Evolutionary conservation across 1,284 basidiomycete genomes (phyloP), one percentile per base, ranked within the genome.

Genomic region (Apiotrichum gracile): DNA sequence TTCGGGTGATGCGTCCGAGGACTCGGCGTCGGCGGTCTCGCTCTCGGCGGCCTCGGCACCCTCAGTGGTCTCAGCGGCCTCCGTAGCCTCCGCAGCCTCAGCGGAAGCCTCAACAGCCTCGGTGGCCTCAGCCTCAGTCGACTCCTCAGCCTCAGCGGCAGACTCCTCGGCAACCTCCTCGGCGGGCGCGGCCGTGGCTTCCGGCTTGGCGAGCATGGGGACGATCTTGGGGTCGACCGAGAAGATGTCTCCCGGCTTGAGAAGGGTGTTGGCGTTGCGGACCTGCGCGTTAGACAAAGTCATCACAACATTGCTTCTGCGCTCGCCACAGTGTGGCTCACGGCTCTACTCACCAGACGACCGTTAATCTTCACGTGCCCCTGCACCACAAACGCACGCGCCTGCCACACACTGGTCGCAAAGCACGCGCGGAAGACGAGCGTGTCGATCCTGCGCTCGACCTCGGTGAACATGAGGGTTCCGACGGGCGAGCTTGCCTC

Each of bases 211-310:
- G 51, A 93, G 77, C 78, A 96, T 88, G 13, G 84, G 81, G 35
- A 98, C 88, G 7, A 85, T 84, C 14, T 74, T 70, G 0, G 93
- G 91, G 61, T 94, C 82, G 34, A 98, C 87, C 16, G 89, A 84
- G 54, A 97, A 82, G 81, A 98, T 84, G 74, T 99, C 96, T 22
- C 94, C 93, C 1, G 93, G 93, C 42, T 91, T 86, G 24, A 98
- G 79, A 51, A 91, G 84, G n/a, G 85, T 87, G 68, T 93, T 94
- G 25, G 92, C 83, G 65, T 94, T 85, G 55, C 79, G 80, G 65
- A 91, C 84, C 89, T 96, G 61, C 22, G 55, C 1, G 38, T 40
- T 13, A 24, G 31, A 2, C 10, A 1, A 26, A 6, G 9, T 19
- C 16, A 9, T 4, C 25, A 9, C n/a, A n/a, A n/a, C n/a, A n/a